Base-by-base conservation (phyloP, 1,284 basidiomycete species). In the Dichomitus squalens region DNA sequence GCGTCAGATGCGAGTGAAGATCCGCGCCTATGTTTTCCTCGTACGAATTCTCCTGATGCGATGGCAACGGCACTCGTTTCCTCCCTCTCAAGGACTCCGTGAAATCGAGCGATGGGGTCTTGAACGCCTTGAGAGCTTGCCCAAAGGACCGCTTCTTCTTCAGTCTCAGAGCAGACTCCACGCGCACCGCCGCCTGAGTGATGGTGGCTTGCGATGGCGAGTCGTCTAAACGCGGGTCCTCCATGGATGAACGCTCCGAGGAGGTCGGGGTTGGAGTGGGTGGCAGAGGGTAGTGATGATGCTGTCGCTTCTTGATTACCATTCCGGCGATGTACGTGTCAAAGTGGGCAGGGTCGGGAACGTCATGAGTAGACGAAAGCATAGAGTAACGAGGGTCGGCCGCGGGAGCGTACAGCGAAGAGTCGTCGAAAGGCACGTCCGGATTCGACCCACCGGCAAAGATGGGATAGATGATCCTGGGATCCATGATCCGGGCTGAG, bases 81-180 rank as follows among this genome's bases (percentile, higher is more conserved):
- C 20, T 35, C 5, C 46, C 25, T 16, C 55, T 57, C 7, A 55
- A 36, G 43, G n/a, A 41, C 27, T 48, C 62, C 14, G 36, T 47
- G 40, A 53, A 41, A 34, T 56, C 52, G 23, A 51, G 55, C 3
- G 62, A 61, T 18, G 54, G 48, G 4, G 56, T 41, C 31, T 54
- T 56, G 34, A 64, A 38, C 4, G 59, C 52, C 51, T 61, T 64
- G 27, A 64, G 62, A 23, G 62, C 62, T n/a, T 49, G 50, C 3
- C 62, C 59, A 11, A 64, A 47, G 14, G 62, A 64, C 7, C 59
- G 56, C 53, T 64, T 64, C 55, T 59, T 64, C 59, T 59, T 58
- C 36, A 58, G 43, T 41, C 40, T 60, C 25, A 47, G 31, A 11
- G 44, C 18, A 33, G 54, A 31, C 20, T 49, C 53, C 16, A 51